These are phyloP conservation scores for Anaeromyces robustus DNA, from an alignment of 192 early-diverging fungal species.

Conservation along the genomic window DNA sequence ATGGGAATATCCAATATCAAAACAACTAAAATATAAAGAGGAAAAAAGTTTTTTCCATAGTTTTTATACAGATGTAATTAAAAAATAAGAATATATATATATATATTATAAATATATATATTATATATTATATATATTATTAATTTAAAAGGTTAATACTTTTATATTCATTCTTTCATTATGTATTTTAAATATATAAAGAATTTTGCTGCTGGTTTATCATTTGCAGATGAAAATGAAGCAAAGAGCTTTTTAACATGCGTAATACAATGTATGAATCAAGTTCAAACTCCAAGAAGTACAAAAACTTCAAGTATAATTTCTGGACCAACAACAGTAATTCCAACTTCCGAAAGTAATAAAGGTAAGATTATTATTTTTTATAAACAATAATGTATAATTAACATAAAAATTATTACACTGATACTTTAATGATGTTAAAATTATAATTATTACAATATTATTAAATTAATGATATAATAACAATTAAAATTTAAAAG, in stretches of 20 bases:
- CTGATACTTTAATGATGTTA: too few species aligned
- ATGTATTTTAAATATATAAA: too few species aligned
- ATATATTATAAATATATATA: too few species aligned
- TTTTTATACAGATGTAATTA: background rate
- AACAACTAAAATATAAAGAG: background rate
- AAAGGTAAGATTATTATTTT: background rate
- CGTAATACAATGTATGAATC: background rate
- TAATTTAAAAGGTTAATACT: too few species aligned
- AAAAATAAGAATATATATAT: background rate
- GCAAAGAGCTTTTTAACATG: background rate
- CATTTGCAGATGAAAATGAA: background rate
- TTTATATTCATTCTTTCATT: too few species aligned
- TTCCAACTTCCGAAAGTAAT: background rate
- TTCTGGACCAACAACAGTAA: background rate
- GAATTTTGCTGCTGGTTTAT: background rate
- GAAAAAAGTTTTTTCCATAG: background rate
- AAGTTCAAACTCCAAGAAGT: background rate
- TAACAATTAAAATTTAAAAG: too few species aligned
- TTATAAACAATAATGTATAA: too few species aligned
- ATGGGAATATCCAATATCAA: background rate
- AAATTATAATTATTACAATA: too few species aligned
- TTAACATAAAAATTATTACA: too few species aligned
- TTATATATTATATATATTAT: too few species aligned
- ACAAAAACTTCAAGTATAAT: background rate
- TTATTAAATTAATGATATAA: too few species aligned